Percentiles rank a stretch among this genome's conserved stretches.
phyloP scores from a whole-genome alignment of 148 eudicot species.

The Beta vulgaris region DNA sequence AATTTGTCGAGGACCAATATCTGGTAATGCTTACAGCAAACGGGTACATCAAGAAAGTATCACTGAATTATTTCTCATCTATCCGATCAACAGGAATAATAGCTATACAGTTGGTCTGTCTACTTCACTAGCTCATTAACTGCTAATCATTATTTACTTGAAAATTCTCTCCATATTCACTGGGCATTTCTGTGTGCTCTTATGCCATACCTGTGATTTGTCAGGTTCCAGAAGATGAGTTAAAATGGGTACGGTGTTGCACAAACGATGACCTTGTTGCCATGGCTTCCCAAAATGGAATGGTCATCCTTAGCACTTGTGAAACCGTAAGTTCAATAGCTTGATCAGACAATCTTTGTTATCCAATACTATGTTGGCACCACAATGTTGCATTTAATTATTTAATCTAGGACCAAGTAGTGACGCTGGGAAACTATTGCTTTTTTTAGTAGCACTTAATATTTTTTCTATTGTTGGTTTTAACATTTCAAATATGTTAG shows the following conservation, averaged over 20 bases:
- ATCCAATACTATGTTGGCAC: neutral
- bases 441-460: neutral
- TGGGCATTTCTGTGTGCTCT: conserved; percentile 1
- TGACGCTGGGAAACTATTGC: neutral
- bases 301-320: conserved; percentile 74
- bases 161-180: conserved; percentile 11
- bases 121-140: conserved; percentile 15
- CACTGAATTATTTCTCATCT: conserved; percentile 80
- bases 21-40: conserved; percentile 87
- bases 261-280: conserved; percentile 85
- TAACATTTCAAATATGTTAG: neutral
- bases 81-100: conserved; percentile 92
- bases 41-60: conserved; percentile 93
- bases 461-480: neutral
- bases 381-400: neutral
- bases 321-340: conserved; percentile 46
- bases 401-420: neutral
- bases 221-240: conserved; percentile 93
- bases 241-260: conserved; percentile 91
- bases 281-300: conserved; percentile 94
- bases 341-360: neutral
- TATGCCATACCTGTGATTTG: conserved; percentile 18
- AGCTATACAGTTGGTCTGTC: conserved; percentile 90
- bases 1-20: conserved; percentile 78
- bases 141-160: neutral